These are phyloP conservation scores for Russula ochroleuca DNA, from an alignment of 768 basidiomycete genomes.

Conservation along the genomic window DNA sequence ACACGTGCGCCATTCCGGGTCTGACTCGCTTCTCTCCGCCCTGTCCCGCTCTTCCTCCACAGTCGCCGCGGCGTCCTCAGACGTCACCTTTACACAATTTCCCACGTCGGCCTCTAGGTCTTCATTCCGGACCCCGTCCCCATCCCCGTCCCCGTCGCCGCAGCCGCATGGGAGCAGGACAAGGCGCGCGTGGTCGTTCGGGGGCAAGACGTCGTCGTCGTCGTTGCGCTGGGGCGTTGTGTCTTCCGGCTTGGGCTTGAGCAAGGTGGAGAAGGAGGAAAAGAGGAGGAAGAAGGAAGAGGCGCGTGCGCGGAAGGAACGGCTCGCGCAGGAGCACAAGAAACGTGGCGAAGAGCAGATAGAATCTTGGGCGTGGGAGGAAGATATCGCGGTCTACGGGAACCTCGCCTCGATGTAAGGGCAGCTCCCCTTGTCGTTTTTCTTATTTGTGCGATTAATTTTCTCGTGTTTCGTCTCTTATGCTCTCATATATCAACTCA, in stretches of 20 bases:
- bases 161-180: too few relatives aligned
- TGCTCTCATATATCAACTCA: neutral
- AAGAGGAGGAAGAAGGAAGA: constrained; percentile 44
- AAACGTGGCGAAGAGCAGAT: constrained; percentile 2
- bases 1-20: neutral
- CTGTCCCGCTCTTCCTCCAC: neutral
- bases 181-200: constrained; percentile 7
- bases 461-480: neutral
- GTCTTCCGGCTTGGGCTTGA: neutral
- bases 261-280: constrained; percentile 33
- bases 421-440: neutral
- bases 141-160: neutral
- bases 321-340: constrained; percentile 32
- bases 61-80: neutral
- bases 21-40: neutral
- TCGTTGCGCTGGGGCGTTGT: neutral
- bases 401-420: constrained; percentile 15
- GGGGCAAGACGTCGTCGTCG: neutral
- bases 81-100: neutral
- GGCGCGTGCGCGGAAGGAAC: constrained; percentile 39
- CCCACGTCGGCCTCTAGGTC: neutral
- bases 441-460: neutral
- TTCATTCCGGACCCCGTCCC: too few relatives aligned
- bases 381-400: constrained; percentile 28
- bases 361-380: constrained; percentile 17